Conservation (phyloP, 306 rosid genomes). For the Trifolium fragiferum region DNA sequence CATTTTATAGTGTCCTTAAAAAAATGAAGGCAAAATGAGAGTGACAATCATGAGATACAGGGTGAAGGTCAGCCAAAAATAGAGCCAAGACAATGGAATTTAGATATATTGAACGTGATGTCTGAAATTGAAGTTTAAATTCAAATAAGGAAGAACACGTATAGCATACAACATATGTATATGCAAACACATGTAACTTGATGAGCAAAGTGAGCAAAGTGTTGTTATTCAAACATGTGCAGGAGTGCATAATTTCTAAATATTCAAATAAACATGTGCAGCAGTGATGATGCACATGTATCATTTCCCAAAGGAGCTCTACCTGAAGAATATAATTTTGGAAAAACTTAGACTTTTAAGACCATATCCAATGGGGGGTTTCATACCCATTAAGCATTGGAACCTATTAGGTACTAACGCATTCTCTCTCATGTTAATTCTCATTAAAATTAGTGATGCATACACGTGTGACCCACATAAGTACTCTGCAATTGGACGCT, state of each 20-base stretch:
- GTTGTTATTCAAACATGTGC: not conserved
- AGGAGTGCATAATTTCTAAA: not conserved
- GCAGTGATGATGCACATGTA: not conserved
- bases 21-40: too few relatives aligned
- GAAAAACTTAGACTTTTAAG: not conserved
- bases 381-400: too few relatives aligned
- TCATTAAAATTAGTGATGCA: too few relatives aligned
- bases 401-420: too few relatives aligned
- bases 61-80: too few relatives aligned
- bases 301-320: not conserved
- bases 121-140: not conserved
- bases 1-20: too few relatives aligned
- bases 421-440: too few relatives aligned
- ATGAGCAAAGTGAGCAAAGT: conserved; percentile 16
- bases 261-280: not conserved
- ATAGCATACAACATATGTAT: not conserved
- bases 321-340: not conserved
- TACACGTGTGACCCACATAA: too few relatives aligned
- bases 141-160: not conserved
- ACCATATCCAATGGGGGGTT: not conserved
- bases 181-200: not conserved
- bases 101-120: too few relatives aligned
- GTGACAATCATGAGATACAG: too few relatives aligned
- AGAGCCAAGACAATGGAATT: too few relatives aligned
- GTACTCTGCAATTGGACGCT: too few relatives aligned